Percentiles rank a stretch among this genome's conserved stretches.
Evolutionary conservation across 257 asterid species (phyloP).

Genomic region (Jasminum sambac): DNA sequence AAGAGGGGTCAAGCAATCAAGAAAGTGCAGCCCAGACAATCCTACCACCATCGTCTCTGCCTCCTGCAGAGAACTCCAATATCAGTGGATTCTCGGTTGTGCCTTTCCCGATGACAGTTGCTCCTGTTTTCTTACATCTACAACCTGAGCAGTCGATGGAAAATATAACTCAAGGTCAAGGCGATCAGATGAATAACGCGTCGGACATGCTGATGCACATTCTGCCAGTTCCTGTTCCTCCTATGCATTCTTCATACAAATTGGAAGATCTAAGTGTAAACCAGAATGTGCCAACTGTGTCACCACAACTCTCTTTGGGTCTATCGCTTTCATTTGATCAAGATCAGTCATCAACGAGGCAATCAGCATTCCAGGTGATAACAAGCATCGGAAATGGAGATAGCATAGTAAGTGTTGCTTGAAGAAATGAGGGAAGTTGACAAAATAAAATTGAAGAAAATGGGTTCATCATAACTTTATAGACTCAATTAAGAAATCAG

Average conservation of each 20-base stretch:
- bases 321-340: slow-evolving; percentile 59
- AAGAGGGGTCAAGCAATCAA: slow-evolving; percentile 41
- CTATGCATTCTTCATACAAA: slow-evolving; percentile 35
- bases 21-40: slow-evolving; percentile 26
- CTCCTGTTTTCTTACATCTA: slow-evolving; percentile 47
- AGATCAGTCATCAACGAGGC: slow-evolving; percentile 43
- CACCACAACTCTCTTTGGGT: slow-evolving; percentile 53
- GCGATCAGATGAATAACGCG: slow-evolving; percentile 25
- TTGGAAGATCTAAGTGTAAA: slow-evolving; percentile 43
- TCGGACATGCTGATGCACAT: slow-evolving; percentile 34
- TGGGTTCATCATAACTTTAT: slow-evolving; percentile 26
- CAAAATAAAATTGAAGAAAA: slow-evolving; percentile 27
- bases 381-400: slow-evolving; percentile 51
- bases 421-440: slow-evolving; percentile 21
- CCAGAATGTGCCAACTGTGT: slow-evolving; percentile 38
- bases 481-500: slow-evolving; percentile 28
- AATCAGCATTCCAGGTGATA: slow-evolving; percentile 33
- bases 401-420: slow-evolving; percentile 49
- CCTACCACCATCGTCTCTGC: slow-evolving; percentile 28
- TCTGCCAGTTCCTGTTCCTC: slow-evolving; percentile 35
- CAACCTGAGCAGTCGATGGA: slow-evolving; percentile 48
- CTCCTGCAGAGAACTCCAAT: slow-evolving; percentile 29
- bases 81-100: slow-evolving; percentile 44
- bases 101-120: slow-evolving; percentile 42
- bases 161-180: slow-evolving; percentile 24